Evolutionary conservation across 2,329 filamentous ascomycete genomes (phyloP).

Genomic region (Trichoderma lentiforme): DNA sequence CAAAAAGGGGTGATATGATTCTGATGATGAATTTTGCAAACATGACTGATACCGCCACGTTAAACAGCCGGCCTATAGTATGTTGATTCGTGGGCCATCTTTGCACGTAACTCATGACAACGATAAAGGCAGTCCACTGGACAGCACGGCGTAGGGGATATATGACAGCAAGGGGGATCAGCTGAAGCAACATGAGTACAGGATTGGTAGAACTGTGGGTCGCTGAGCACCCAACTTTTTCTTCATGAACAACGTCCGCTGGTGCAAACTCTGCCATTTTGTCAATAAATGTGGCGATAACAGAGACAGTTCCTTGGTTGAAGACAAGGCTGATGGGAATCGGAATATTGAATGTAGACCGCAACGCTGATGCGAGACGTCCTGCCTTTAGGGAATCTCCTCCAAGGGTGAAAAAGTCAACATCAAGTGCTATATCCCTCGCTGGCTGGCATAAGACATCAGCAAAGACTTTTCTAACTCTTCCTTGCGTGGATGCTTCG

Average conservation of each 20-base stretch:
- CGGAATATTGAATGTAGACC: slow-evolving; percentile 46
- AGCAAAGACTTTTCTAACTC: slow-evolving; percentile 44
- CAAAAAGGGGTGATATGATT: slow-evolving; percentile 42
- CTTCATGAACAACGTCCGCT: slow-evolving; percentile 9
- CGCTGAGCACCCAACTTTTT: slow-evolving; percentile 36
- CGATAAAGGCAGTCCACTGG: slow-evolving; percentile 52
- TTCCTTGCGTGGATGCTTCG: slow-evolving; percentile 32
- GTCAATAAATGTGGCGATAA: slow-evolving; percentile 39
- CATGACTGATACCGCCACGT: slow-evolving; percentile 44
- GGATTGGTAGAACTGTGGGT: slow-evolving; percentile 49
- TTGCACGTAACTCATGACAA: slow-evolving; percentile 42
- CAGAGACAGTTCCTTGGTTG: slow-evolving; percentile 43
- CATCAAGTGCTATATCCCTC: slow-evolving; percentile 37
- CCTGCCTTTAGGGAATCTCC: slow-evolving; percentile 55
- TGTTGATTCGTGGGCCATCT: slow-evolving; percentile 37
- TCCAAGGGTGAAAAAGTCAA: slow-evolving; percentile 52
- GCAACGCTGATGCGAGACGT: slow-evolving; percentile 47
- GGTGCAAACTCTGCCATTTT: slow-evolving; percentile 23
- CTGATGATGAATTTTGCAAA: slow-evolving; percentile 40
- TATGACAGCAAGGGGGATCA: slow-evolving; percentile 47
- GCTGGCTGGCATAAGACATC: slow-evolving; percentile 40
- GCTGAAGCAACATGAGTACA: slow-evolving; percentile 47
- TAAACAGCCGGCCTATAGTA: slow-evolving; percentile 45
- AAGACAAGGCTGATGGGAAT: slow-evolving; percentile 52
- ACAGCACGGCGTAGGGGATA: slow-evolving; percentile 50